Conservation (phyloP, 257 asterid species). For the Lantana camara region DNA sequence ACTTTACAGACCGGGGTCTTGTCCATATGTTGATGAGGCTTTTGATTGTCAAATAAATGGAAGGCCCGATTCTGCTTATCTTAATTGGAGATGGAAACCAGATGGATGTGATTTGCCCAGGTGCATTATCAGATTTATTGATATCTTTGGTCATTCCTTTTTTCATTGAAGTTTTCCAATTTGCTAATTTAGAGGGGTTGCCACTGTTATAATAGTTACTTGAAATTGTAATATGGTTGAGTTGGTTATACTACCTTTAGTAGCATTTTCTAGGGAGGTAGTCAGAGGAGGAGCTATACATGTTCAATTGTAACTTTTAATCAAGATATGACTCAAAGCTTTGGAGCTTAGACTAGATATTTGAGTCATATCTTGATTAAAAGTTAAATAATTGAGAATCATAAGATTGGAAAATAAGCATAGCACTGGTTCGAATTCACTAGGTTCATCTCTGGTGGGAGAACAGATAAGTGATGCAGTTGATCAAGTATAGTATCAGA, state of each 20-base stretch:
- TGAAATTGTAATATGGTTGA: constrained; percentile 10
- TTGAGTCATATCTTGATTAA: constrained; percentile 13
- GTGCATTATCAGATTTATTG: constrained; percentile 32
- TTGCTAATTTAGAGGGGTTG: constrained; percentile 4
- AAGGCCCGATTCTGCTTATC: constrained; percentile 75
- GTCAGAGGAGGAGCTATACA: background rate
- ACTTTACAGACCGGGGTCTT: constrained; percentile 66
- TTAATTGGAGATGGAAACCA: constrained; percentile 94
- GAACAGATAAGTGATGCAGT: background rate
- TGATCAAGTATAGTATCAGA: background rate
- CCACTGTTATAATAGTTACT: constrained; percentile 2
- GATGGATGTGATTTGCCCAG: constrained; percentile 89
- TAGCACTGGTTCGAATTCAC: background rate
- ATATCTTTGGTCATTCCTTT: constrained; percentile 21
- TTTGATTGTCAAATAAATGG: constrained; percentile 88
- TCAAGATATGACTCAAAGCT: too few relatives aligned
- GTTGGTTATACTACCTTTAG: constrained; percentile 19
- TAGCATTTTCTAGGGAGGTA: background rate
- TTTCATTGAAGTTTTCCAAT: background rate
- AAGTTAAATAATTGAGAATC: background rate
- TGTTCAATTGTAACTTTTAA: background rate
- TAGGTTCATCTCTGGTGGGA: background rate
- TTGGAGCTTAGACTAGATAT: background rate
- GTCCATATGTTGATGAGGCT: constrained; percentile 92
- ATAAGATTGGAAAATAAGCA: background rate